Evolutionary conservation across 2,329 filamentous ascomycete species (phyloP).

Genomic region (Neoarthrinium moseri): DNA sequence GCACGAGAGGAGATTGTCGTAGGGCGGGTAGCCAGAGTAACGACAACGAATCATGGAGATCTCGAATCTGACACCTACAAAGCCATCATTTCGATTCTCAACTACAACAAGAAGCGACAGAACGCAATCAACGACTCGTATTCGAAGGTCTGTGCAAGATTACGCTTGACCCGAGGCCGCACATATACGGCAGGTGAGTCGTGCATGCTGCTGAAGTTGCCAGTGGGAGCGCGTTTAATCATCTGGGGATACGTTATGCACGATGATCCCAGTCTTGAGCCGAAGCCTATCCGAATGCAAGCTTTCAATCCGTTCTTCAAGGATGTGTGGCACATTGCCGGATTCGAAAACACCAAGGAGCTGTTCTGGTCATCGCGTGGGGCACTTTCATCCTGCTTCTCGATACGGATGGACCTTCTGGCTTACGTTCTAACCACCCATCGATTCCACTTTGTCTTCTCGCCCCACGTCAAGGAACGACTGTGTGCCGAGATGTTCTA

Average conservation of each 20-base stretch:
- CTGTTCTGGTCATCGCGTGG: background rate
- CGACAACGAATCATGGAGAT: no score
- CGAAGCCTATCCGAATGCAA: conserved; percentile 2
- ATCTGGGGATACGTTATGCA: conserved; percentile 8
- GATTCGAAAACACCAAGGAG: conserved; percentile 1
- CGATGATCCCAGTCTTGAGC: background rate
- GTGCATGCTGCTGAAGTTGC: background rate
- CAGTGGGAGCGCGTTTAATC: background rate
- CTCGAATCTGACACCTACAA: conserved; percentile 3
- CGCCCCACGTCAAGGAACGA: conserved; percentile 1
- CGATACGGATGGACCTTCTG: conserved; percentile 6
- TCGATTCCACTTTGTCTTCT: conserved; percentile 11
- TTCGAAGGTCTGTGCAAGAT: background rate
- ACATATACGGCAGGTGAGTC: background rate
- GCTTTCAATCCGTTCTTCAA: conserved; percentile 5
- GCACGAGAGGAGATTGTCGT: background rate
- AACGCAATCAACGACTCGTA: background rate
- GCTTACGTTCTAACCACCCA: conserved; percentile 6
- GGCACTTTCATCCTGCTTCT: background rate
- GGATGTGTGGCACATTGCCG: background rate
- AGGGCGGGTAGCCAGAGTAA: no score
- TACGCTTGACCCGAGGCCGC: background rate
- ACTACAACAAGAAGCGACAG: background rate
- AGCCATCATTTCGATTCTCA: background rate
- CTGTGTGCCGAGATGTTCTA: conserved; percentile 9